phyloP scores from a whole-genome alignment of 495 filamentous ascomycete genomes.

The Apiosordaria backusii region DNA sequence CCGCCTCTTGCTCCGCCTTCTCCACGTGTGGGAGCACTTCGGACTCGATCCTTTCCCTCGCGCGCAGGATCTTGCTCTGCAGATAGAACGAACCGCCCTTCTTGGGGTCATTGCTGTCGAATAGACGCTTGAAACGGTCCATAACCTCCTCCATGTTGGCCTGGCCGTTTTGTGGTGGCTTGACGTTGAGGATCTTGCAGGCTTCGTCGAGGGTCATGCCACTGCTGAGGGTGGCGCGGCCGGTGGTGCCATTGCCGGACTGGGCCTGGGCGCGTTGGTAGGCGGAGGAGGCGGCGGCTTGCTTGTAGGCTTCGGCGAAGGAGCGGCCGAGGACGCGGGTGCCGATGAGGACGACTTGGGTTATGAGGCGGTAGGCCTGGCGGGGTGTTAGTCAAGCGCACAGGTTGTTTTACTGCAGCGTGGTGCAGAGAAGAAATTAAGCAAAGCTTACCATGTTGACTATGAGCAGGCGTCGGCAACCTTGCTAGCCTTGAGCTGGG shows the following conservation, averaged over 20 bases:
- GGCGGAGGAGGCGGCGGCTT: conserved; percentile 81
- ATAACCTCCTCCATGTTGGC: conserved; percentile 71
- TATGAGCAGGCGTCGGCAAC: conserved; percentile 19
- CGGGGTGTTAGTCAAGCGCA: background rate
- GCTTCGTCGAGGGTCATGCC: conserved; percentile 92
- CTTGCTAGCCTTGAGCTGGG: conserved; percentile 17
- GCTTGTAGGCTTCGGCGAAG: conserved; percentile 85
- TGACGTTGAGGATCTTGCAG: conserved; percentile 95
- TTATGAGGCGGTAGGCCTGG: conserved; percentile 92
- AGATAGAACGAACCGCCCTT: conserved; percentile 97
- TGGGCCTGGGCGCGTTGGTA: conserved; percentile 66
- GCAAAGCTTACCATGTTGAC: conserved; percentile 20
- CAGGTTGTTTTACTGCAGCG: background rate
- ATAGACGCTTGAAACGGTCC: conserved; percentile 89
- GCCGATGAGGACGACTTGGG: conserved; percentile 87
- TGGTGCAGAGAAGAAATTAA: background rate
- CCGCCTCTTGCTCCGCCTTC: conserved; percentile 54
- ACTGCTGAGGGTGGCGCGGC: conserved; percentile 50
- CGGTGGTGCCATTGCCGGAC: conserved; percentile 40
- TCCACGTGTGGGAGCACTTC: conserved; percentile 59
- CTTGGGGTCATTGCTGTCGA: conserved; percentile 88
- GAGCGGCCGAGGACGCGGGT: conserved; percentile 88
- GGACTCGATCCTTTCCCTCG: conserved; percentile 85
- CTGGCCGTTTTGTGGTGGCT: conserved; percentile 75
- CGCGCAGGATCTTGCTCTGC: conserved; percentile 91